Conservation (phyloP, 169 alveolate genomes). For the Eimeria falciformis region DNA sequence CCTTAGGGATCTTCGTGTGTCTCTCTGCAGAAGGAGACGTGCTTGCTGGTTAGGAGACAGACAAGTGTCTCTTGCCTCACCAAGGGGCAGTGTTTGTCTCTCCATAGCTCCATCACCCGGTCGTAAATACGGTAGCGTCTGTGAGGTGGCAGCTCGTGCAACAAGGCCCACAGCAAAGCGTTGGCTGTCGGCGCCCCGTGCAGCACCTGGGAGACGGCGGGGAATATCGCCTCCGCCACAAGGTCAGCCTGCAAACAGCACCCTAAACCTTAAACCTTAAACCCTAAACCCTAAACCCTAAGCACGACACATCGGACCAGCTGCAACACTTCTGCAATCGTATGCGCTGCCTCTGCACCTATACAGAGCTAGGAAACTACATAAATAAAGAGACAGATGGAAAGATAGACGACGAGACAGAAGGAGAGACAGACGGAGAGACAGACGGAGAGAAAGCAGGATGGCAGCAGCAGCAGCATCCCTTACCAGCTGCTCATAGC, state of each 20-base stretch:
- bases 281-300: not conserved
- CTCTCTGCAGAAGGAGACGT: not conserved
- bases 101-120: constrained; percentile 41
- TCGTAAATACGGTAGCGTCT: constrained; percentile 56
- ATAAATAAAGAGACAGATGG: no score
- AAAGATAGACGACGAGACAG: no score
- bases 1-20: no score
- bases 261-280: no score
- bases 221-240: constrained; percentile 49
- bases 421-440: no score
- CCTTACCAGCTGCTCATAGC: constrained; percentile 16
- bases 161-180: constrained; percentile 29
- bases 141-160: constrained; percentile 48
- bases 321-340: not conserved
- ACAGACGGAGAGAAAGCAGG: not conserved
- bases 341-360: not conserved
- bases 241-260: constrained; percentile 24
- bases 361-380: no score
- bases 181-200: constrained; percentile 47
- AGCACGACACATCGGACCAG: not conserved
- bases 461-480: not conserved
- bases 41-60: not conserved
- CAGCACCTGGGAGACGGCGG: constrained; percentile 61
- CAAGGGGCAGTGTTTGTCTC: constrained; percentile 11
- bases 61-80: not conserved